A percentile compares a stretch with the other conserved stretches of the same genome.
Conservation (phyloP, 352 stramenopile genomes). For the Thraustotheca clavata region DNA sequence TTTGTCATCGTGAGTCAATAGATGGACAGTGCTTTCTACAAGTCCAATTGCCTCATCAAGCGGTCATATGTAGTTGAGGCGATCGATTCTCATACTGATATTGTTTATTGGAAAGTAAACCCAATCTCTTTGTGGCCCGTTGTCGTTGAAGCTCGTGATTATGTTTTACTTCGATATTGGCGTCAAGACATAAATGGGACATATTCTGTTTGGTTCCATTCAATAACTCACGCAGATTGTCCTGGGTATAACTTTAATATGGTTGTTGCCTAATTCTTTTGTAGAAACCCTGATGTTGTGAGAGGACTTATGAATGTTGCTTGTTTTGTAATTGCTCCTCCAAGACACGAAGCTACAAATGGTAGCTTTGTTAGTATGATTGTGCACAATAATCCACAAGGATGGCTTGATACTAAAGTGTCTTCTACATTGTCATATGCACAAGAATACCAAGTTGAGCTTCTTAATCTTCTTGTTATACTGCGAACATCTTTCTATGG, state of each 20-base stretch:
- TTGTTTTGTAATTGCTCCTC: conserved; percentile 56
- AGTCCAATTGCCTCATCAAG: conserved; percentile 65
- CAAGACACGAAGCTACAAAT: conserved; percentile 38
- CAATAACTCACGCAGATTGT: conserved; percentile 54
- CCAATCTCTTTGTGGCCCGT: conserved; percentile 68
- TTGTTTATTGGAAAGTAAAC: conserved; percentile 68
- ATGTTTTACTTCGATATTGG: conserved; percentile 76
- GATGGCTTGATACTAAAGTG: conserved; percentile 53
- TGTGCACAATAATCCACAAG: conserved; percentile 74
- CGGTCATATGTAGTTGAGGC: conserved; percentile 50
- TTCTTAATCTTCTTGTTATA: conserved; percentile 73
- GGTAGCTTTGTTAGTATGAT: conserved; percentile 75
- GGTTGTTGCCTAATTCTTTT: background rate
- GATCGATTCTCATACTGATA: conserved; percentile 56
- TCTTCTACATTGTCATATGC: conserved; percentile 65
- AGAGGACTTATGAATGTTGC: conserved; percentile 55
- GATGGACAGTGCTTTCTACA: conserved; percentile 61
- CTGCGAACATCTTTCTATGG: conserved; percentile 24
- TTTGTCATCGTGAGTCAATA: conserved; percentile 28
- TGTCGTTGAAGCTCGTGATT: conserved; percentile 49
- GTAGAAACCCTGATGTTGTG: background rate
- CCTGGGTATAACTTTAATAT: conserved; percentile 20
- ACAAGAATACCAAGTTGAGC: conserved; percentile 59
- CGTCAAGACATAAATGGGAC: conserved; percentile 68
- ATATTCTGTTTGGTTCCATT: conserved; percentile 84